These are phyloP conservation scores for Coemansia sp. DNA, from an alignment of 192 early-diverging fungal species.

Conservation along the genomic window DNA sequence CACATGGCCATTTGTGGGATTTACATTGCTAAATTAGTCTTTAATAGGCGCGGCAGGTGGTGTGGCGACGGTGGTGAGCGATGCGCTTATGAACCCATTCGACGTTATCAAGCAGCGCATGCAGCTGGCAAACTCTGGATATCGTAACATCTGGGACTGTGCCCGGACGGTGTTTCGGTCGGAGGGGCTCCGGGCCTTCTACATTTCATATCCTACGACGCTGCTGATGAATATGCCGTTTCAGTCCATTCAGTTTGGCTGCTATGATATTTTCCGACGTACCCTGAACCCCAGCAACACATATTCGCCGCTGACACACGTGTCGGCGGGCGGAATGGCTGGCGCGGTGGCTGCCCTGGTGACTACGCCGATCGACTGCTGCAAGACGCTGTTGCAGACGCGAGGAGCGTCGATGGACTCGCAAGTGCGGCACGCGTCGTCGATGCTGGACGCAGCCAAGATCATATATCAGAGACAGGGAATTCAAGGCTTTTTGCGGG, in stretches of 20 bases:
- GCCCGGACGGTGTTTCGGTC: slow-evolving; percentile 62
- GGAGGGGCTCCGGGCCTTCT: slow-evolving; percentile 86
- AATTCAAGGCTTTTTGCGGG: slow-evolving; percentile 72
- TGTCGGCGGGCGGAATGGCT: slow-evolving; percentile 81
- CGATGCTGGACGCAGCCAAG: slow-evolving; percentile 64
- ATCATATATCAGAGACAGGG: slow-evolving; percentile 81
- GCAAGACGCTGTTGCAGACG: slow-evolving; percentile 94
- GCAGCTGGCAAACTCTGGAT: slow-evolving; percentile 77
- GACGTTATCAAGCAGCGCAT: slow-evolving; percentile 97
- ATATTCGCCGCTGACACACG: slow-evolving; percentile 87
- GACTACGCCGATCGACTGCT: slow-evolving; percentile 94
- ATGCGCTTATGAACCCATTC: slow-evolving; percentile 95
- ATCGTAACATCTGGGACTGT: slow-evolving; percentile 71
- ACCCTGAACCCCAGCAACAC: slow-evolving; percentile 71
- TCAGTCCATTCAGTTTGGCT: slow-evolving; percentile 89
- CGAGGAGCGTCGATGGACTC: slow-evolving; percentile 72
- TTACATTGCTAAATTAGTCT: no score
- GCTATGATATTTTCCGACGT: slow-evolving; percentile 87
- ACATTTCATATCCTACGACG: slow-evolving; percentile 92
- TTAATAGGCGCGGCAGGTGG: slow-evolving; percentile 73
- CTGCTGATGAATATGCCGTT: slow-evolving; percentile 93
- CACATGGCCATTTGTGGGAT: background rate
- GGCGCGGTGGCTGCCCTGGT: slow-evolving; percentile 82
- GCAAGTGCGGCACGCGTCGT: slow-evolving; percentile 67
- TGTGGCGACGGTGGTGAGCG: slow-evolving; percentile 81